These are phyloP conservation scores for Phytophthora pluvialis DNA, from an alignment of 352 stramenopile species.

Conservation along the genomic window DNA sequence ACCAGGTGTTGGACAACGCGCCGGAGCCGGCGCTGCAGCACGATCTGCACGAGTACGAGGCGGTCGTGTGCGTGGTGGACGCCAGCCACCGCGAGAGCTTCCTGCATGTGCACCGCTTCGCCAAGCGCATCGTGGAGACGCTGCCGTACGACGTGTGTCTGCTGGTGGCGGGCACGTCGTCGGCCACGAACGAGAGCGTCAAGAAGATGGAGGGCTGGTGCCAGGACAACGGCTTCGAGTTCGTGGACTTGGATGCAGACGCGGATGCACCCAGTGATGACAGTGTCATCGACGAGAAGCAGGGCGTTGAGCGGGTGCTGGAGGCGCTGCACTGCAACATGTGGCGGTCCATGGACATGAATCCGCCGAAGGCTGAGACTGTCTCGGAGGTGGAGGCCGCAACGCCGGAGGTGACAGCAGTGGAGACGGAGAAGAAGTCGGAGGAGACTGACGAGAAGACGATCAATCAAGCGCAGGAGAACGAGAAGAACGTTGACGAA, in stretches of 20 bases:
- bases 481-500: slow-evolving; percentile 18
- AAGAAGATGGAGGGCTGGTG: slow-evolving; percentile 58
- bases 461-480: slow-evolving; percentile 14
- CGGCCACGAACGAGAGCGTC: slow-evolving; percentile 33
- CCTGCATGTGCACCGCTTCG: slow-evolving; percentile 44
- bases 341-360: slow-evolving; percentile 80
- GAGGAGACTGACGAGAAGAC: slow-evolving; percentile 1
- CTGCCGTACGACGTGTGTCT: slow-evolving; percentile 67
- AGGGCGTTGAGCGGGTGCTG: slow-evolving; percentile 69
- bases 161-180: slow-evolving; percentile 41
- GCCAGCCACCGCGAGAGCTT: slow-evolving; percentile 48
- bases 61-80: slow-evolving; percentile 64
- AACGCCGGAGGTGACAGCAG: not conserved
- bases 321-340: slow-evolving; percentile 83
- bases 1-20: slow-evolving; percentile 51
- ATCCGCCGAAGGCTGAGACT: slow-evolving; percentile 8
- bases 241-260: slow-evolving; percentile 41
- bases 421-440: not conserved
- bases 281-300: slow-evolving; percentile 43
- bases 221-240: slow-evolving; percentile 69
- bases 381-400: not conserved
- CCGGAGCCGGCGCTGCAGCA: slow-evolving; percentile 42
- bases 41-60: slow-evolving; percentile 62
- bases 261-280: not conserved
- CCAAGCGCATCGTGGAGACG: slow-evolving; percentile 57